phyloP scores from a whole-genome alignment of 768 basidiomycete species.

The Terana coerulea region DNA sequence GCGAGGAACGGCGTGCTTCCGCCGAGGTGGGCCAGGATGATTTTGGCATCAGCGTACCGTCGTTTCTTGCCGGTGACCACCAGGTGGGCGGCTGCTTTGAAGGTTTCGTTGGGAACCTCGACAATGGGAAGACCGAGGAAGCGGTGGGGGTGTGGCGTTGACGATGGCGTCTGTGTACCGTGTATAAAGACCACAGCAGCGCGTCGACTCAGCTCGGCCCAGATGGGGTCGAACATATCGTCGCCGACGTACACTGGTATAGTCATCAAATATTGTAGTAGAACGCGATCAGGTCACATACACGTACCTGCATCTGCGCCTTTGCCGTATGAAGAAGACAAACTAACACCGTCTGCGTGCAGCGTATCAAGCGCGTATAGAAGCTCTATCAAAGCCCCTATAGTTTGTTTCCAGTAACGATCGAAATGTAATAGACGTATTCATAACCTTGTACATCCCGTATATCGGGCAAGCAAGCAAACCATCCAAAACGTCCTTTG shows the following conservation, averaged over 20 bases:
- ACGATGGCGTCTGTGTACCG: conserved; percentile 62
- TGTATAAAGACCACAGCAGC: conserved; percentile 67
- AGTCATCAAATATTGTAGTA: no score
- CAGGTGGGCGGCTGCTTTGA: conserved; percentile 76
- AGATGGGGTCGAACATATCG: conserved; percentile 58
- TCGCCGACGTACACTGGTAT: conserved; percentile 68
- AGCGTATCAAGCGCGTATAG: conserved; percentile 57
- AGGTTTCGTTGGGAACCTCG: conserved; percentile 79
- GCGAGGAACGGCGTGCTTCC: conserved; percentile 64
- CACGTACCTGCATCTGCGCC: conserved; percentile 50
- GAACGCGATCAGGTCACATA: neutral
- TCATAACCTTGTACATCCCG: conserved; percentile 55
- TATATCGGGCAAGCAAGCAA: conserved; percentile 60
- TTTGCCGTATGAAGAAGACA: conserved; percentile 65
- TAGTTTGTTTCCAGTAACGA: neutral
- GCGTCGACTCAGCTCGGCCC: conserved; percentile 64
- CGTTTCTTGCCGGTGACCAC: conserved; percentile 71
- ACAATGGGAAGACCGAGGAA: conserved; percentile 65
- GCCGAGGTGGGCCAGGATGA: conserved; percentile 75
- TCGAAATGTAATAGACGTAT: neutral
- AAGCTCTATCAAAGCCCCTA: conserved; percentile 61
- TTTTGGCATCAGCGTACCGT: conserved; percentile 51
- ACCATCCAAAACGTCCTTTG: conserved; percentile 57
- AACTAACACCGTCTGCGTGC: conserved; percentile 57
- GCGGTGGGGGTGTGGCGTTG: conserved; percentile 59